These are phyloP conservation scores for Xylaria sp. DNA, from an alignment of 2,329 filamentous ascomycete species.

Conservation along the genomic window DNA sequence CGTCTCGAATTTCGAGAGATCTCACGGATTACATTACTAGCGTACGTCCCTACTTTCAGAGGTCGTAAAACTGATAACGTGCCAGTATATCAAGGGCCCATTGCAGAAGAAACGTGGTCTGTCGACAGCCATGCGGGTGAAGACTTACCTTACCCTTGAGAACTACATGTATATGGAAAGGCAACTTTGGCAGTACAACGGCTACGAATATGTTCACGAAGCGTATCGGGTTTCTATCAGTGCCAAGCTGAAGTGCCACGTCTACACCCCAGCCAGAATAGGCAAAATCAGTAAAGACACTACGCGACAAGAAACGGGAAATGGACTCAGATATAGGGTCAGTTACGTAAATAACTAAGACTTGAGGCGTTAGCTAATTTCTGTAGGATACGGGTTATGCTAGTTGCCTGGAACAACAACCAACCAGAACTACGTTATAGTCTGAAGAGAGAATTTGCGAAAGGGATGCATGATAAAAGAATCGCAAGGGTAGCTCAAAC, in stretches of 20 bases:
- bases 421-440: constrained; percentile 1
- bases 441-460: too few species aligned
- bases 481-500: background rate
- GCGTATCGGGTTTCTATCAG: constrained; percentile 6
- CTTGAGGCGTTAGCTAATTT: background rate
- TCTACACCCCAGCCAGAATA: constrained; percentile 2
- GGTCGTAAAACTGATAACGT: background rate
- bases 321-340: constrained; percentile 9
- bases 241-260: constrained; percentile 11
- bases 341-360: background rate
- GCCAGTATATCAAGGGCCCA: constrained; percentile 2
- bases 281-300: constrained; percentile 7
- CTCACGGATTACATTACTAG: constrained; percentile 9
- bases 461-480: too few species aligned
- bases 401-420: constrained; percentile 7
- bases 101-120: constrained; percentile 7
- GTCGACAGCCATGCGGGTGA: background rate
- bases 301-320: constrained; percentile 3
- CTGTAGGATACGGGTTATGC: constrained; percentile 5
- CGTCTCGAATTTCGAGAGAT: constrained; percentile 3
- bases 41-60: background rate
- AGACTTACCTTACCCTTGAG: constrained; percentile 7
- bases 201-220: constrained; percentile 7
- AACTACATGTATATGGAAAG: constrained; percentile 11
- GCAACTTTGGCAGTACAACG: constrained; percentile 8